A percentile compares a stretch with the other conserved stretches of the same genome.
phyloP scores from a whole-genome alignment of 108 stramenopile genomes.

The Cyclotella sp. region DNA sequence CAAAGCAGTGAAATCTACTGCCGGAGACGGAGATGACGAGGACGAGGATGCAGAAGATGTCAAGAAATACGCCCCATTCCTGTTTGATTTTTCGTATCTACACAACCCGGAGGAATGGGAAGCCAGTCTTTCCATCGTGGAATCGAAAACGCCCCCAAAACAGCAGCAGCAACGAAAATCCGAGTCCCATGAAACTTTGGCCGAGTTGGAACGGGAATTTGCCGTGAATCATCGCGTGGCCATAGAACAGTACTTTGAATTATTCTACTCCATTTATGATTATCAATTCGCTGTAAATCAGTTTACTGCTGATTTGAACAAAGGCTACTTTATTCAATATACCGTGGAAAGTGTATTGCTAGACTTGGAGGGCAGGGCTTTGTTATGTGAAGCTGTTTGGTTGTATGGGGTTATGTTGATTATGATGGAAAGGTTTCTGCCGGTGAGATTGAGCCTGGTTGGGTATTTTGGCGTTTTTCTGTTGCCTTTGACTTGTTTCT shows the following conservation, averaged over 20 bases:
- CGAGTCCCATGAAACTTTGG: conserved; percentile 19
- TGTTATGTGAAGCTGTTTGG: conserved; percentile 68
- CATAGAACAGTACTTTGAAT: conserved; percentile 52
- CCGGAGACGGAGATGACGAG: not conserved
- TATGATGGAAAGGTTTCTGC: conserved; percentile 55
- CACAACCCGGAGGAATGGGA: conserved; percentile 66
- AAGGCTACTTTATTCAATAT: conserved; percentile 67
- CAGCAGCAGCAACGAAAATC: not conserved
- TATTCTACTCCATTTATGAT: conserved; percentile 55
- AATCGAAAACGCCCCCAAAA: not conserved
- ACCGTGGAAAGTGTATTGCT: conserved; percentile 62
- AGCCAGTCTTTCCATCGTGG: conserved; percentile 26
- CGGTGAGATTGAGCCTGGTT: conserved; percentile 16
- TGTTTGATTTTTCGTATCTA: conserved; percentile 70
- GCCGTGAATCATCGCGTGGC: conserved; percentile 41
- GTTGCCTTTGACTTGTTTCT: not conserved
- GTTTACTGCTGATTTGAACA: conserved; percentile 54
- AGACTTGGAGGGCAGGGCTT: conserved; percentile 61
- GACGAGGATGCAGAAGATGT: conserved; percentile 39
- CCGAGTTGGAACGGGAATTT: conserved; percentile 62
- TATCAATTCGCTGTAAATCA: conserved; percentile 53
- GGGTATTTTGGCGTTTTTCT: not conserved
- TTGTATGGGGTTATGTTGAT: conserved; percentile 69
- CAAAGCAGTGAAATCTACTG: not conserved
- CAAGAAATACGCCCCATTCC: conserved; percentile 45